phyloP scores from a whole-genome alignment of 2,329 filamentous ascomycete genomes.

The Alternaria sp. region DNA sequence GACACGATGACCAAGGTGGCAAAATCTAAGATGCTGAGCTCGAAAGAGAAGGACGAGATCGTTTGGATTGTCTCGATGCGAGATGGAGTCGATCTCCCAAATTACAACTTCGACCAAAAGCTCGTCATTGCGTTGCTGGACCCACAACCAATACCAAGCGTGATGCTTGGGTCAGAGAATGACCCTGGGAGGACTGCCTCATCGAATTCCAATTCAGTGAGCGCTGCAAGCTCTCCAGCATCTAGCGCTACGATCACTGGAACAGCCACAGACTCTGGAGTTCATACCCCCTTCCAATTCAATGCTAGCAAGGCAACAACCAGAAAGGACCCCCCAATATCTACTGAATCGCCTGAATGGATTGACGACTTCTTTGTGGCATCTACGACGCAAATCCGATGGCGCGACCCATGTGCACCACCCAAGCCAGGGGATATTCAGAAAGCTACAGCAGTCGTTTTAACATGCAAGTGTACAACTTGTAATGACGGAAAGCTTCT shows the following conservation, averaged over 20 bases:
- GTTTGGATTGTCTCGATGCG: constrained; percentile 31
- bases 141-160: constrained; percentile 6
- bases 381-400: constrained; percentile 40
- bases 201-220: neutral
- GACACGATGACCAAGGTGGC: constrained; percentile 25
- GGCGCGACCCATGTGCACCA: constrained; percentile 25
- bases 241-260: neutral
- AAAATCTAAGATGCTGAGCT: constrained; percentile 22
- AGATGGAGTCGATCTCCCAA: constrained; percentile 23
- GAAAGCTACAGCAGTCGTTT: constrained; percentile 20
- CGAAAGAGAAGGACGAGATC: constrained; percentile 36
- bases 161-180: neutral
- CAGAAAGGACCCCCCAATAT: neutral
- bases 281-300: constrained; percentile 26
- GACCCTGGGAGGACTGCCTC: neutral
- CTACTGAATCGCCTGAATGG: neutral
- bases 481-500: constrained; percentile 37
- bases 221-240: neutral
- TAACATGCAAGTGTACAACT: constrained; percentile 30
- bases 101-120: constrained; percentile 38
- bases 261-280: neutral
- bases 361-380: constrained; percentile 30
- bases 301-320: constrained; percentile 18
- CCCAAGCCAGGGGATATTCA: constrained; percentile 20
- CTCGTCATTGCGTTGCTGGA: constrained; percentile 38